phyloP scores from a whole-genome alignment of 2,329 filamentous ascomycete species.

The Pyrenophora seminiperda region DNA sequence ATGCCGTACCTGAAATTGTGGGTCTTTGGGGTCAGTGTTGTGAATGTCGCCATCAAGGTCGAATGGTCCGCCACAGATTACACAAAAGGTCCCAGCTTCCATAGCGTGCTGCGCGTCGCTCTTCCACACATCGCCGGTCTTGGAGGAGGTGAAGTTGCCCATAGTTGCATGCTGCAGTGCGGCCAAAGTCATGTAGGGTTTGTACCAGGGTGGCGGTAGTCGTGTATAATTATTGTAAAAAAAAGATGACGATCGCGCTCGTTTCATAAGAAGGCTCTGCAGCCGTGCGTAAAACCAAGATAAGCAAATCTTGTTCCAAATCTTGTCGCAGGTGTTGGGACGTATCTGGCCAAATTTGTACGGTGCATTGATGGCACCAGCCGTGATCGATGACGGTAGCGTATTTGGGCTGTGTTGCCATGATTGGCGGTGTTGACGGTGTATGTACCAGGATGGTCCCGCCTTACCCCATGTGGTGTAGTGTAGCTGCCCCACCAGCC shows the following conservation, averaged over 20 bases:
- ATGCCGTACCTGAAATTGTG: constrained; percentile 23
- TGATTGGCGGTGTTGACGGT: too few relatives aligned
- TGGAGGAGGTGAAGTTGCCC: constrained; percentile 23
- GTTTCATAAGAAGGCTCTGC: background rate
- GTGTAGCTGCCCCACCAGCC: constrained; percentile 1
- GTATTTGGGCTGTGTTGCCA: background rate
- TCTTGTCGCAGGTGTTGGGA: too few relatives aligned
- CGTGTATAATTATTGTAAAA: constrained; percentile 1
- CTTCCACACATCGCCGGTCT: constrained; percentile 14
- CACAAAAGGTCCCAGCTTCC: constrained; percentile 32
- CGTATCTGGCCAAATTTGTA: too few relatives aligned
- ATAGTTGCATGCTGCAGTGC: constrained; percentile 6
- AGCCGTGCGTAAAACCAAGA: background rate
- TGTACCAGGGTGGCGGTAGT: background rate
- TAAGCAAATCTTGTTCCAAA: background rate
- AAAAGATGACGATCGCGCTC: too few relatives aligned
- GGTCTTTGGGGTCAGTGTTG: constrained; percentile 25
- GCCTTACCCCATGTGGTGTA: constrained; percentile 1
- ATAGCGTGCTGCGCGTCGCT: constrained; percentile 28
- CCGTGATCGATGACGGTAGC: constrained; percentile 15
- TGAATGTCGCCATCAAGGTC: constrained; percentile 29
- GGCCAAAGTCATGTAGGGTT: background rate
- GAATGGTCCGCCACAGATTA: constrained; percentile 36
- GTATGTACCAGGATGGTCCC: too few relatives aligned
- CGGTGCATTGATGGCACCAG: too few relatives aligned